These are phyloP conservation scores for Hymenoscyphus repandus DNA, from an alignment of 2,329 filamentous ascomycete genomes.

Conservation along the genomic window DNA sequence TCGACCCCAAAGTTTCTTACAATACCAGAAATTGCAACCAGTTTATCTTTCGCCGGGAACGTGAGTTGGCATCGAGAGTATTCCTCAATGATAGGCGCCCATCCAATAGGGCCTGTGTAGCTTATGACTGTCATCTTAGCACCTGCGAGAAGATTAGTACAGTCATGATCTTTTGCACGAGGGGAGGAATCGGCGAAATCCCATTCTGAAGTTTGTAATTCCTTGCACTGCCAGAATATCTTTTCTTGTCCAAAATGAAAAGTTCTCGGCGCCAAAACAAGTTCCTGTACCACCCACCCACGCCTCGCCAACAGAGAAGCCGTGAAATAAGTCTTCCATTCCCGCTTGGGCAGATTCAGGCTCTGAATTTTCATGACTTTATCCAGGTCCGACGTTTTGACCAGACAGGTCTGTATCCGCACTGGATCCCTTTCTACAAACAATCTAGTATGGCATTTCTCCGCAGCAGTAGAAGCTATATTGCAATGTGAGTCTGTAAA, in stretches of 20 bases:
- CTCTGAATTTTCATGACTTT: not conserved
- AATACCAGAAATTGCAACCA: conserved; percentile 8
- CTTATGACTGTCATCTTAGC: too few species aligned
- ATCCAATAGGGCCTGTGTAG: too few species aligned
- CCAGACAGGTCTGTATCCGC: not conserved
- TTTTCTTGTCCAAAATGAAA: too few species aligned
- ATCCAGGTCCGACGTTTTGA: not conserved
- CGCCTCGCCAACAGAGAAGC: not conserved
- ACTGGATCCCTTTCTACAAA: not conserved
- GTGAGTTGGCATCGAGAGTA: conserved; percentile 7
- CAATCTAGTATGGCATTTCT: not conserved
- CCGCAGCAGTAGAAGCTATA: conserved; percentile 9
- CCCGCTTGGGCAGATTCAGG: not conserved
- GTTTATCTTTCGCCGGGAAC: conserved; percentile 7
- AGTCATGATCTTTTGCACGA: too few species aligned
- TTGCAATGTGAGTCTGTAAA: conserved; percentile 9
- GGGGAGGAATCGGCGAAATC: too few species aligned
- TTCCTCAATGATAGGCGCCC: conserved; percentile 6
- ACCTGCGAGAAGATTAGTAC: too few species aligned
- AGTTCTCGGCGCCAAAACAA: not conserved
- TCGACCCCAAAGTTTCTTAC: not conserved
- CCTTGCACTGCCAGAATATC: too few species aligned
- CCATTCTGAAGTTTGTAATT: too few species aligned
- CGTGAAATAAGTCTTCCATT: not conserved
- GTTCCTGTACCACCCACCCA: not conserved